Evolutionary conservation across 345 rosid genomes (phyloP).

Genomic region (Eucalyptus fibrosa): DNA sequence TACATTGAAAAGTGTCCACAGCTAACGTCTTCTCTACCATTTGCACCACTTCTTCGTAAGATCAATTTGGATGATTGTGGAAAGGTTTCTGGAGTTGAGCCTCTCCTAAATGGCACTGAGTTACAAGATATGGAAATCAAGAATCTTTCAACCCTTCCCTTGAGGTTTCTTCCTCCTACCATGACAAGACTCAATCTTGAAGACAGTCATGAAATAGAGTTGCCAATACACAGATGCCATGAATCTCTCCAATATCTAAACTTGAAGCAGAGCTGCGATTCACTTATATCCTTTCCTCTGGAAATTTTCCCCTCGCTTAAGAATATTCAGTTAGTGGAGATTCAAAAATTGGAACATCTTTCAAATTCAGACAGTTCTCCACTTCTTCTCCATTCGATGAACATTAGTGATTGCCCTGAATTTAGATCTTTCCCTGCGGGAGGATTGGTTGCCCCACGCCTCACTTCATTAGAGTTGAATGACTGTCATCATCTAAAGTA

Average conservation of each 20-base stretch:
- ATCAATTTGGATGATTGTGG: background rate
- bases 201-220: background rate
- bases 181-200: background rate
- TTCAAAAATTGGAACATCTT: background rate
- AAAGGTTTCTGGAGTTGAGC: background rate
- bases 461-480: background rate
- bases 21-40: background rate
- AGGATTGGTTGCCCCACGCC: background rate
- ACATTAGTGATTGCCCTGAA: background rate
- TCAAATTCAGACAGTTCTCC: background rate
- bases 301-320: background rate
- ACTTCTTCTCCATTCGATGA: background rate
- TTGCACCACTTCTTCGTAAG: background rate
- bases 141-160: background rate
- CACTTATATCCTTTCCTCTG: background rate
- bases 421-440: background rate
- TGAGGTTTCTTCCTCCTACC: background rate
- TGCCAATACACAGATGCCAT: background rate
- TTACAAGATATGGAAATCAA: background rate
- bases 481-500: background rate
- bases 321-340: background rate
- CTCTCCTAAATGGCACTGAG: background rate
- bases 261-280: background rate
- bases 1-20: background rate
- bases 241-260: background rate